These are phyloP conservation scores for Botryosphaeria agaves DNA, from an alignment of 2,329 filamentous ascomycete species.

Conservation along the genomic window DNA sequence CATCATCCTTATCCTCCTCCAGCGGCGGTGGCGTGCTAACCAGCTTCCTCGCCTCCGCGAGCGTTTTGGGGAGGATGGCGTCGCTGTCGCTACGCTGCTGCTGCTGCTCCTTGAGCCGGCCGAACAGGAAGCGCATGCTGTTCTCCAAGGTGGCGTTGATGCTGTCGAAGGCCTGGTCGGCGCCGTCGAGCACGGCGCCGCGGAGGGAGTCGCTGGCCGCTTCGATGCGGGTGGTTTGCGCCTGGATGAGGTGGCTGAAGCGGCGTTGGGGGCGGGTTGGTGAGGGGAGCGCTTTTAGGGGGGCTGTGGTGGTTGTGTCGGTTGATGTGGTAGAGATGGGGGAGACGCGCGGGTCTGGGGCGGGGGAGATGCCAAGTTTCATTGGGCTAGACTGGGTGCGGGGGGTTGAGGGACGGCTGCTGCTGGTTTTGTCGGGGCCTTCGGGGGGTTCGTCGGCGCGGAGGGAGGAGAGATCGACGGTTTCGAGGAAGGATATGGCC, in stretches of 20 bases:
- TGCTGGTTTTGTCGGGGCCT: constrained; percentile 40
- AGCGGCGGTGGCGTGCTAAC: constrained; percentile 51
- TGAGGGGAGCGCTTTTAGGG: constrained; percentile 13
- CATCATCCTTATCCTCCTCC: constrained; percentile 36
- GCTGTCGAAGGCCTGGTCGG: constrained; percentile 81
- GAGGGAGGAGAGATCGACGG: constrained; percentile 80
- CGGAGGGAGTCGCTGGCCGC: constrained; percentile 64
- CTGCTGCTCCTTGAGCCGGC: constrained; percentile 62
- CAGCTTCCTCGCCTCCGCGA: constrained; percentile 83
- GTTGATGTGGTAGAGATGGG: constrained; percentile 10
- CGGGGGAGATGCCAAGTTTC: constrained; percentile 18
- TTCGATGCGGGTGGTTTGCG: constrained; percentile 68
- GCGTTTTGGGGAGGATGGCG: constrained; percentile 58
- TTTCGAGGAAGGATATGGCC: constrained; percentile 84
- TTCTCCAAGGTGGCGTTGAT: constrained; percentile 82
- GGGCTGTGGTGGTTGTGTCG: neutral
- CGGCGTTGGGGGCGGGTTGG: constrained; percentile 43
- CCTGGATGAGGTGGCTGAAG: constrained; percentile 72
- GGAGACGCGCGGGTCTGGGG: constrained; percentile 17
- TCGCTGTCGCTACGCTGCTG: constrained; percentile 18
- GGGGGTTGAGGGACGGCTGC: constrained; percentile 29
- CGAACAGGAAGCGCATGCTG: constrained; percentile 86
- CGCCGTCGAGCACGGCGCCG: constrained; percentile 51
- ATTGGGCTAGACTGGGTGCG: constrained; percentile 19
- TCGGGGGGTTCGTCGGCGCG: constrained; percentile 61